Evolutionary conservation across 306 rosid species (phyloP), one percentile per base, ranked within the genome.

Genomic region (Benincasa hispida): DNA sequence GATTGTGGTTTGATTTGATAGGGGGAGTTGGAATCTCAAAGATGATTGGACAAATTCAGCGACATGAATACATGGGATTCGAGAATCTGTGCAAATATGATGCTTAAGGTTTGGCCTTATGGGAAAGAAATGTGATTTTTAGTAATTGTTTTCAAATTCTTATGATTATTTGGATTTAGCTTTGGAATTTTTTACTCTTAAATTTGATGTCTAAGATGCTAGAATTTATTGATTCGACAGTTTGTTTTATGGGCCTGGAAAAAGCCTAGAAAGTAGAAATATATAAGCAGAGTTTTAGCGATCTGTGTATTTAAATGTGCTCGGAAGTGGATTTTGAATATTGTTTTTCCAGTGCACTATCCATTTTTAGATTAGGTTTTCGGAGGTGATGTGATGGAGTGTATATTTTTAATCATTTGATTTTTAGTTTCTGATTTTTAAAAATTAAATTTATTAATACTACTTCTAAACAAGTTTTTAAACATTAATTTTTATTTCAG

Each of bases 1-100:
- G 42, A 21, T 47, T 42, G 21, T 15, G 27, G 14, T 22, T 82
- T 65, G 37, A 19, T 74, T 75, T 85, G 63, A 30, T 75, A 93
- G 99, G 99, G 56, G 99, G 99, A 62, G 92, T 94, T 47, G 97
- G 99, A 77, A 85, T 94, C 66, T 78, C 82, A 77, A 86, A 87
- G 70, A 92, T 88, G 91, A 72, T 92, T 41, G 65, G 62, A 39
- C 87, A 85, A 87, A 87, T 90, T 51, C 32, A 81, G 41, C 81
- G 24, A 48, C 50, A 88, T 5, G 95, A 87, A 22, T 92, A 92
- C 77, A 92, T 94, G 99, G 99, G 99, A 57, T 94, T 92, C 56
- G 96, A 94, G 81, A 81, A 94, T 77, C 86, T 94, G 27, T 94
- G 99, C 96, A 90, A 84, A 50, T 87, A 90, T 5, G 78, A 76